phyloP scores from a whole-genome alignment of 805 yeast genomes.

The Metschnikowia similis region DNA sequence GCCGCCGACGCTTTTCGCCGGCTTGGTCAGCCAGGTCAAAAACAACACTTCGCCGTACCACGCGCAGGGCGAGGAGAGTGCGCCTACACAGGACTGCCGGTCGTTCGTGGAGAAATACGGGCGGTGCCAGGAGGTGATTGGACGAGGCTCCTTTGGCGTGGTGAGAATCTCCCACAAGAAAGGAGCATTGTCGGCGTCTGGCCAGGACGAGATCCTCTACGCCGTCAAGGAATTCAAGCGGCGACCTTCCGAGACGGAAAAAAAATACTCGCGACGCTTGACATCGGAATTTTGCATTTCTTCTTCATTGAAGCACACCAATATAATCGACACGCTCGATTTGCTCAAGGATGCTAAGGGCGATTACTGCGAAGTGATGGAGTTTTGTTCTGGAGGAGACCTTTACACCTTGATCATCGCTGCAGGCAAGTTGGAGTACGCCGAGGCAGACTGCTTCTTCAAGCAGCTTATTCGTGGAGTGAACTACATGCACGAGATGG shows the following conservation, averaged over 20 bases:
- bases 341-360: conserved; percentile 77
- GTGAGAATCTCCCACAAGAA: conserved; percentile 84
- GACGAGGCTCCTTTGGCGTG: conserved; percentile 91
- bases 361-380: conserved; percentile 83
- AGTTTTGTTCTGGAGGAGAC: conserved; percentile 80
- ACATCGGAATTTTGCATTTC: conserved; percentile 83
- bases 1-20: conserved; percentile 72
- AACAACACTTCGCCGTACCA: conserved; percentile 25
- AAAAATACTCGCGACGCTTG: conserved; percentile 65
- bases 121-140: conserved; percentile 89
- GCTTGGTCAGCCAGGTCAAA: conserved; percentile 58
- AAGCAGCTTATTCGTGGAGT: conserved; percentile 83
- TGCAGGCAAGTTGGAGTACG: conserved; percentile 71
- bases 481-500: conserved; percentile 83
- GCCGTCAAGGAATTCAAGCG: conserved; percentile 87
- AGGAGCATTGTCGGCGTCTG: conserved; percentile 13
- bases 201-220: conserved; percentile 48
- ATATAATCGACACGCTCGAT: conserved; percentile 74
- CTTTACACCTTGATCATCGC: conserved; percentile 69
- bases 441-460: conserved; percentile 87
- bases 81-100: conserved; percentile 33
- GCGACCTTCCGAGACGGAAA: conserved; percentile 55
- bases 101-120: conserved; percentile 89
- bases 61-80: conserved; percentile 15
- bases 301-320: conserved; percentile 69